Base-by-base conservation (phyloP, 2,329 filamentous ascomycete genomes). In the Colletotrichum sp. region DNA sequence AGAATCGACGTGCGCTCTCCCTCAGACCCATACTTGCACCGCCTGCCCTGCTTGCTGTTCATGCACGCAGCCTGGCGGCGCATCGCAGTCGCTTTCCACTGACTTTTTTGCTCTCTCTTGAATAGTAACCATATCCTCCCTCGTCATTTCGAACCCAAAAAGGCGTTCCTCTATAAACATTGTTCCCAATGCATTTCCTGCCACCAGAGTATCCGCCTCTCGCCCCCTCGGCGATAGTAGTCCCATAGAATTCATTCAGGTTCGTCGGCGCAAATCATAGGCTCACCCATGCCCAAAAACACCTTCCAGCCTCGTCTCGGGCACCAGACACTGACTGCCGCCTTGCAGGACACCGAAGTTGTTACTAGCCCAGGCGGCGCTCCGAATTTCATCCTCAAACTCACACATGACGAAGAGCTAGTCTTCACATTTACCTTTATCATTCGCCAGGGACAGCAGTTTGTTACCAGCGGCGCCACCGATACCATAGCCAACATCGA, bases 401-500 rank as follows among this genome's bases (percentile, higher is more conserved):
- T 99, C 61, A 91, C 89, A 79, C 97, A 96, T 86, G 96, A 98
- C 79, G 97, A 98, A 79, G 97, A 99, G 79, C 92, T 99, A 71
- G 92, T 92, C 79, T 98, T 99, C 86, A 95, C 93, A 80, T 99
- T 98, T 84, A 97, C 94, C 52, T 98, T 98, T 83, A 90, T 97
- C 78, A 89, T 98, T 78, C 88, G 92, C 81, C 88, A 93, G 82
- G 86, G 79, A 85, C 85, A 78, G 61, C 76, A 77, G 34, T 71
- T 74, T 28, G 55, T 71, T 52, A 86, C 89, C 48, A 90, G 90
- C 63, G 86, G 88, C 36, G 82, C 88, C 9, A 83, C 87, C 13
- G 85, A 78, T 36, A 32, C 64, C 30, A 63, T 67, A 16, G 64
- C 87, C 70, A 80, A 87, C 7, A 82, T 88, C 64, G 96, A 98